Evolutionary conservation across 371 early-diverging fungal species (phyloP), one percentile per base, ranked within the genome.

Genomic region (Rhizoclosmatium hyalinum): DNA sequence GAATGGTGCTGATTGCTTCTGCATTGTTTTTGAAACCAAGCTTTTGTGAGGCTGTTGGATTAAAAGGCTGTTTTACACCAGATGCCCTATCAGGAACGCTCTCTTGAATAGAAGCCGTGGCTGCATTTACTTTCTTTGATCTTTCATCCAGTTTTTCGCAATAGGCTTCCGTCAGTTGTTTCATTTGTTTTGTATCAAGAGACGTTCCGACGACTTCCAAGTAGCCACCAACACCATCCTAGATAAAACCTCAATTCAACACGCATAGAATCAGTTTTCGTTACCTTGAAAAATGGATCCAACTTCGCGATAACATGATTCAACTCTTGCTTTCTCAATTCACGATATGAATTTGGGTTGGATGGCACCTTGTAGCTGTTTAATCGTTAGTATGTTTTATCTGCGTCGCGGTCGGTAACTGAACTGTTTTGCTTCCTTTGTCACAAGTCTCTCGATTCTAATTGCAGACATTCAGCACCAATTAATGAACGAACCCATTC

Each of bases 251-350:
- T 10, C 6, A 21, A 19, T 6, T 58, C 6, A 2, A 58, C 58
- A 58, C 2, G 0, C 8, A 58, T 10, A 5, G 41, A 69, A 17
- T n/a, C 32, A 10, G 44, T 10, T 6, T 14, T 50, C 3, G 50
- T 24, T 74, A 84, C 81, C 39, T 32, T 45, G 45, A 55, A 73
- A 66, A 80, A 81, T 0, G 83, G 81, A 78, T 85, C 82, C 39
- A 83, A 21, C 14, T 60, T 41, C 17, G 70, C 47, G 21, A 81
- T 56, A 32, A 75, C 56, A n/a, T 72, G 53, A 3, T 45, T 10
- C n/a, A 82, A 64, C 67, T 84, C 80, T 24, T 71, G 54, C 62
- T 78, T 78, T 24, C 76, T 65, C 54, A 50, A n/a, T 12, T 56
- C 41, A 3, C 72, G 76, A 58, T 78, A 78, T 17, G 65, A 8